Evolutionary conservation across 306 rosid genomes (phyloP).

Genomic region (Urtica urens): DNA sequence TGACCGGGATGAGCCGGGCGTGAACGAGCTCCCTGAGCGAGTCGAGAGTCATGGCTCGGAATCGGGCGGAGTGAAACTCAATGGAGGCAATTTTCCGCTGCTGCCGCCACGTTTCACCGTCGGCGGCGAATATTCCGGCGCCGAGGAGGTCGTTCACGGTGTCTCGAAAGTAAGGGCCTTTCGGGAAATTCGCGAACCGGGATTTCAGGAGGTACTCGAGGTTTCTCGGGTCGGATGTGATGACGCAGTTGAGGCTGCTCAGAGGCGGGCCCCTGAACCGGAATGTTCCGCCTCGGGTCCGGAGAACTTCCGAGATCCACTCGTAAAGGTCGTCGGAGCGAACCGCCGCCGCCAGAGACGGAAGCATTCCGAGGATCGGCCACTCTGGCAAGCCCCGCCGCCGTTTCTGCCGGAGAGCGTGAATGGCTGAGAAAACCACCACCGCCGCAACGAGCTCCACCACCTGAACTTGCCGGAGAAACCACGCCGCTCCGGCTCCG

Average conservation of each 20-base stretch:
- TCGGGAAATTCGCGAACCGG: conserved; percentile 54
- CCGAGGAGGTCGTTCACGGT: conserved; percentile 65
- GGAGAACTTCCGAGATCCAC: conserved; percentile 45
- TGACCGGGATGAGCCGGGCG: conserved; percentile 41
- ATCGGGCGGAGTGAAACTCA: conserved; percentile 76
- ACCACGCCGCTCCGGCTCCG: conserved; percentile 1
- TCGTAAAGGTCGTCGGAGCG: conserved; percentile 39
- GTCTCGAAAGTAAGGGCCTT: conserved; percentile 64
- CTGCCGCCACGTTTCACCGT: conserved; percentile 62
- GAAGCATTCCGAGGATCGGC: conserved; percentile 83
- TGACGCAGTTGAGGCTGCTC: conserved; percentile 47
- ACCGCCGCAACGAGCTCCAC: conserved; percentile 48
- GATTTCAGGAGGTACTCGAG: conserved; percentile 79
- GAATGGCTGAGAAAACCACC: conserved; percentile 42
- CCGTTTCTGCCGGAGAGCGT: conserved; percentile 48
- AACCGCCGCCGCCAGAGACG: conserved; percentile 39
- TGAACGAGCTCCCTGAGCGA: conserved; percentile 65
- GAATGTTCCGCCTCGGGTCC: conserved; percentile 48
- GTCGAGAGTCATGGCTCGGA: conserved; percentile 43
- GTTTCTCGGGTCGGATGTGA: conserved; percentile 82
- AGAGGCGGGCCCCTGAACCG: conserved; percentile 56
- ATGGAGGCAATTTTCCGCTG: conserved; percentile 84
- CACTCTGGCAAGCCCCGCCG: conserved; percentile 51
- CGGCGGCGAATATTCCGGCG: conserved; percentile 69
- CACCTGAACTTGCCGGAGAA: conserved; percentile 36